Conservation (phyloP, 179 eudicot genomes). For the Spergularia azorica region DNA sequence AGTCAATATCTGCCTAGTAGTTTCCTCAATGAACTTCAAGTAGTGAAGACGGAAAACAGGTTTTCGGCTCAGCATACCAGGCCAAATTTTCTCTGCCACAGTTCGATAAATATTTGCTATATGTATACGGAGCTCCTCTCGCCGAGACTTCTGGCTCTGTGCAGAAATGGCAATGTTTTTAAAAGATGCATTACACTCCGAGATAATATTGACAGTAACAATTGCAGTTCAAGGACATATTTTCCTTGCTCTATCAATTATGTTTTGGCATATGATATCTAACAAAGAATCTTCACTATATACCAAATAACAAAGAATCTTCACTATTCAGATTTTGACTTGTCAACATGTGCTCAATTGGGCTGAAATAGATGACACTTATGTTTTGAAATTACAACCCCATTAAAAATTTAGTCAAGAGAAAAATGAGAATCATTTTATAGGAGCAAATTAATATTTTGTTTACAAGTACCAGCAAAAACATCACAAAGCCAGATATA, state of each 20-base stretch:
- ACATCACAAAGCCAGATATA: not conserved
- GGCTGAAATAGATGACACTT: not conserved
- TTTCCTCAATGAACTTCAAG: conserved; percentile 91
- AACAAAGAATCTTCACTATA: not conserved
- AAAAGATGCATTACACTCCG: conserved; percentile 4
- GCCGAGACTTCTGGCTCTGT: conserved; percentile 95
- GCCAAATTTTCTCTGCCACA: conserved; percentile 96
- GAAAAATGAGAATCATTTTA: not conserved
- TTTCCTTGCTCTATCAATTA: not conserved
- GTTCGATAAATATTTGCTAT: conserved; percentile 88
- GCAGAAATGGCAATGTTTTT: conserved; percentile 17
- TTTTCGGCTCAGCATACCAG: conserved; percentile 87
- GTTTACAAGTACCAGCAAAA: not conserved
- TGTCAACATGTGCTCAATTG: not conserved
- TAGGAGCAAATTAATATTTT: not conserved
- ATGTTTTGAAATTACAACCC: not conserved
- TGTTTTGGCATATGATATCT: not conserved
- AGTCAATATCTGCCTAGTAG: conserved; percentile 65
- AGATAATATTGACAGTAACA: not conserved
- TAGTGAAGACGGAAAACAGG: conserved; percentile 94
- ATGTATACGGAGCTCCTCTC: conserved; percentile 91
- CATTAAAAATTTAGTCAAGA: not conserved
- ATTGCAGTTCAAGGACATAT: not conserved
- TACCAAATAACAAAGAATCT: not conserved
- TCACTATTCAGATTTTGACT: not conserved